These are phyloP conservation scores for Arthrobotrys pseudoclavata DNA, from an alignment of 2,329 filamentous ascomycete species.

Conservation along the genomic window DNA sequence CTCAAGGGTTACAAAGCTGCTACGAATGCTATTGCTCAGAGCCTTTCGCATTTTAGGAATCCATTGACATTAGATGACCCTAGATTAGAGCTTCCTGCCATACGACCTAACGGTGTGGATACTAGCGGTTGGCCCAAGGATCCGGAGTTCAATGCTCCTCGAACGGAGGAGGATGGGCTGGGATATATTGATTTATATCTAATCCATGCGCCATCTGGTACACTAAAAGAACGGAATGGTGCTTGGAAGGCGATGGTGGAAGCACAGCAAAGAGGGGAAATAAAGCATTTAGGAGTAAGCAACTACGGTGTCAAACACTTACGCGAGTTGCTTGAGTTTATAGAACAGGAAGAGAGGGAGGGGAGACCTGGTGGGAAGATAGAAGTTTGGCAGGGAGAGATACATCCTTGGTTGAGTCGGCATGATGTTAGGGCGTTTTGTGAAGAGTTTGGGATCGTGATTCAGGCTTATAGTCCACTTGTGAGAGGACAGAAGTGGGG, in stretches of 20 bases:
- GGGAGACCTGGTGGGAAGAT: slow-evolving; percentile 75
- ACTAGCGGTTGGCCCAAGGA: slow-evolving; percentile 38
- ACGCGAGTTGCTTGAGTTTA: slow-evolving; percentile 73
- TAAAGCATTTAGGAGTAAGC: slow-evolving; percentile 75
- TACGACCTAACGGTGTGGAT: slow-evolving; percentile 31
- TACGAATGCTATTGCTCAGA: slow-evolving; percentile 66
- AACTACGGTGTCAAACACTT: slow-evolving; percentile 77
- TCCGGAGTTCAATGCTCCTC: slow-evolving; percentile 1
- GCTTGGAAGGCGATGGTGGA: slow-evolving; percentile 76
- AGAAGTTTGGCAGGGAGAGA: slow-evolving; percentile 87
- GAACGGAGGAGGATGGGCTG: slow-evolving; percentile 35
- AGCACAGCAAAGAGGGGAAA: slow-evolving; percentile 73
- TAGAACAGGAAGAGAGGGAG: slow-evolving; percentile 67
- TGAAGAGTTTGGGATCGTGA: slow-evolving; percentile 72
- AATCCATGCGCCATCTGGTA: slow-evolving; percentile 75
- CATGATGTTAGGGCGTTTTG: slow-evolving; percentile 85
- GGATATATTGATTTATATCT: slow-evolving; percentile 65
- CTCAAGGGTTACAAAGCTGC: slow-evolving; percentile 75
- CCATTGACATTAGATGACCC: slow-evolving; percentile 38
- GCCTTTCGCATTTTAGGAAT: slow-evolving; percentile 53
- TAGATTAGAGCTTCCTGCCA: slow-evolving; percentile 43
- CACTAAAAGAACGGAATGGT: slow-evolving; percentile 71
- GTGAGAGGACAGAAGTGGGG: slow-evolving; percentile 78
- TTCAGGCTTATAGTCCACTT: slow-evolving; percentile 74
- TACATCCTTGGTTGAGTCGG: slow-evolving; percentile 90